Evolutionary conservation across 169 alveolate genomes (phyloP), one percentile per base, ranked within the genome.

Genomic region (Eimeria mitis): DNA sequence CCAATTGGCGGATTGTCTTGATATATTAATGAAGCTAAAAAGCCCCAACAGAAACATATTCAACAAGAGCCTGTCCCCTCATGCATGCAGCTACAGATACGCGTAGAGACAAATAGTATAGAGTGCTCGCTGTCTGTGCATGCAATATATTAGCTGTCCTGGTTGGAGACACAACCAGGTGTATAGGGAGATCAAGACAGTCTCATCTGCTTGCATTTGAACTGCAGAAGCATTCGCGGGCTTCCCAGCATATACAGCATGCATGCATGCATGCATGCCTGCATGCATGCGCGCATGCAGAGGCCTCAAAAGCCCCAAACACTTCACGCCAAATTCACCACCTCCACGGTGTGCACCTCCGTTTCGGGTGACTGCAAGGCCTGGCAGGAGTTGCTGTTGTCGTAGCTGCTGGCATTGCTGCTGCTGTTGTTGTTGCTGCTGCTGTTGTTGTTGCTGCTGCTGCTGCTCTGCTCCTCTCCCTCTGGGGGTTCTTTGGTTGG

Each of bases 261-360:
- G 73, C 78, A 68, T 68, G 78, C 78, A 68, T 68, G 78, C 78
- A 68, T 68, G 49, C 78, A 63, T 5, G 70, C 70, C 7, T 59
- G 9, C 70, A 59, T 23, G 70, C 70, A 59, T 7, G 70, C 70
- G 28, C 28, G 42, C 42, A n/a, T 65, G 42, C 42, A 28, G 75
- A 16, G 73, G 73, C 37, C 2, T 2, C 37, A 63, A 28, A 63
- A 25, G 73, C 73, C 73, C 40, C 49, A 34, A 68, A 14, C 49
- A 34, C 25, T 68, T 68, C 47, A 68, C 44, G 49, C 47, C 78
- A 68, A 31, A 68, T 34, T 34, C 28, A 21, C 78, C 78, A 34
- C 78, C 8, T 28, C 78, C 8, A 19, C 28, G 21, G 78, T 21
- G 8, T 68, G 49, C 73, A 8, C 13, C 13, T 8, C 40, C n/a